These are phyloP conservation scores for Arctostaphylos glauca DNA, from an alignment of 148 eudicot species.

Conservation along the genomic window DNA sequence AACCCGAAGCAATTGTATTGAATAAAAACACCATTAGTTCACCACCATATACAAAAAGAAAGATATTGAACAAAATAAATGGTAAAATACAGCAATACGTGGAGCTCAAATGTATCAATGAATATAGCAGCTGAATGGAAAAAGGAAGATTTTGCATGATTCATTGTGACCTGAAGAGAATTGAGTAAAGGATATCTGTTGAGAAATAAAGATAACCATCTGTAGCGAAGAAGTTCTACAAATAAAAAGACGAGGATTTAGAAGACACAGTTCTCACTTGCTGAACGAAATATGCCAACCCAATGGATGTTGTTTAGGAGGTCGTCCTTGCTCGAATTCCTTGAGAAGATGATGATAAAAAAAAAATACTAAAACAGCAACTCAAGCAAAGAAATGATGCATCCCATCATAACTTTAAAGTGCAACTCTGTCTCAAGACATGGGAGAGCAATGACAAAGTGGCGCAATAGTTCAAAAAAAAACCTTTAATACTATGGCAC, in stretches of 20 bases:
- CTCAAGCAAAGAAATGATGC: conserved; percentile 9
- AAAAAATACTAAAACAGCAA: background rate
- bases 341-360: conserved; percentile 32
- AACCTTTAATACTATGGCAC: background rate
- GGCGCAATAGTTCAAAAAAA: background rate
- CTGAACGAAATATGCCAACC: conserved; percentile 90
- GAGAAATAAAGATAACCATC: background rate
- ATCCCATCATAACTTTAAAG: background rate
- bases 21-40: too few species aligned
- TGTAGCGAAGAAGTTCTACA: background rate
- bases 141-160: too few species aligned
- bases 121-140: too few species aligned
- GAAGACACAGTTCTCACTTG: conserved; percentile 47
- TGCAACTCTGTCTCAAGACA: background rate
- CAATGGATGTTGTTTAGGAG: conserved; percentile 58
- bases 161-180: conserved; percentile 58
- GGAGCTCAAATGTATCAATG: too few species aligned
- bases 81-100: too few species aligned
- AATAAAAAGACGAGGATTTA: background rate
- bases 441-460: background rate
- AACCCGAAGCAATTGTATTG: too few species aligned
- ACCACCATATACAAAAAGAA: too few species aligned
- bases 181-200: background rate
- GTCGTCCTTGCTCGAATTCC: conserved; percentile 60
- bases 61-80: too few species aligned